A percentile compares a stretch with the other conserved stretches of the same genome.
phyloP scores from a whole-genome alignment of 2,329 filamentous ascomycete genomes.

The Penicillium sp. region DNA sequence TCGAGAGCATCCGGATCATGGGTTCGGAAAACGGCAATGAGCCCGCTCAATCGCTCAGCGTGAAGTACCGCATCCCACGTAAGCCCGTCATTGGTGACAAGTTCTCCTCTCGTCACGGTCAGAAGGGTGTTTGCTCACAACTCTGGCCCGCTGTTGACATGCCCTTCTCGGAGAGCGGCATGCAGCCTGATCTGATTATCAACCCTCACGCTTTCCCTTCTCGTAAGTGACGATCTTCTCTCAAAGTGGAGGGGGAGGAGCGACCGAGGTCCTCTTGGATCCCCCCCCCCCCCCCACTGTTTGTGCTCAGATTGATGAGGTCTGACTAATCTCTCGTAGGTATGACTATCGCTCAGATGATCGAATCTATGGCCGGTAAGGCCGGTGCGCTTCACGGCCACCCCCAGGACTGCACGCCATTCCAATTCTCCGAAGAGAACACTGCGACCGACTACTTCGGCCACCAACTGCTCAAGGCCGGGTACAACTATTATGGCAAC shows the following conservation, averaged over 20 bases:
- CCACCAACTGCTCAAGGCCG: conserved; percentile 87
- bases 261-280: no score
- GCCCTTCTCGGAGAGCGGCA: conserved; percentile 94
- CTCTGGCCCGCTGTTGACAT: conserved; percentile 92
- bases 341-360: conserved; percentile 99
- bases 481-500: conserved; percentile 97
- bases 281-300: no score
- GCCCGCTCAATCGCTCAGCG: conserved; percentile 77
- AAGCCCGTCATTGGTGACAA: conserved; percentile 95
- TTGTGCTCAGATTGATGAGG: not conserved
- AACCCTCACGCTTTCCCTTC: conserved; percentile 99
- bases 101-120: conserved; percentile 96
- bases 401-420: conserved; percentile 93
- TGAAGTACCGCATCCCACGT: conserved; percentile 89
- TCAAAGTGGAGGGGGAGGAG: not conserved
- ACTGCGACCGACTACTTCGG: conserved; percentile 93
- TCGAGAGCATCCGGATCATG: conserved; percentile 89
- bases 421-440: conserved; percentile 87
- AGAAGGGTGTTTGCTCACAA: conserved; percentile 94
- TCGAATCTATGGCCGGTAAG: conserved; percentile 94
- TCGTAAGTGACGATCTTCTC: conserved; percentile 43
- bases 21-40: conserved; percentile 78
- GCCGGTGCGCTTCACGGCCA: conserved; percentile 87
- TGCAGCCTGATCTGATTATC: conserved; percentile 96
- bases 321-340: conserved; percentile 19